Percentiles rank a stretch among this genome's conserved stretches.
Evolutionary conservation across 2,329 filamentous ascomycete species (phyloP).

Genomic region (Aspergillus ruber): DNA sequence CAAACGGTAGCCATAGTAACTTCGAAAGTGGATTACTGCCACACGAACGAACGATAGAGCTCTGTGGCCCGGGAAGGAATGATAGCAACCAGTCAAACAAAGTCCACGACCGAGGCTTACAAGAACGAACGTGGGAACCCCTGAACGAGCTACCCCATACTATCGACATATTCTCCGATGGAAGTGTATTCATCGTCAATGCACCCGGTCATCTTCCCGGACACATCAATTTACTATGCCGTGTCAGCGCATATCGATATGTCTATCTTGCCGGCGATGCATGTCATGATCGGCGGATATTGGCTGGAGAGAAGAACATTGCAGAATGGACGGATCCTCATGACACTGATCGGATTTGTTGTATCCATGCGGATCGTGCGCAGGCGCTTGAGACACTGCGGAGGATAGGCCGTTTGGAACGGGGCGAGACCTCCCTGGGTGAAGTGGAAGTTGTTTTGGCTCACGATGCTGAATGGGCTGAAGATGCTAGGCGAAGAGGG

Average conservation of each 20-base stretch:
- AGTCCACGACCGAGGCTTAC: not conserved
- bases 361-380: slow-evolving; percentile 22
- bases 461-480: slow-evolving; percentile 26
- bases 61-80: slow-evolving; percentile 1
- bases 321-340: slow-evolving; percentile 21
- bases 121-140: slow-evolving; percentile 10
- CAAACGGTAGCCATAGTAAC: slow-evolving; percentile 14
- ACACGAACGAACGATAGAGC: slow-evolving; percentile 16
- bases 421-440: slow-evolving; percentile 4
- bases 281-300: slow-evolving; percentile 25
- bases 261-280: slow-evolving; percentile 27
- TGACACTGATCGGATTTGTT: slow-evolving; percentile 17
- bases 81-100: not conserved
- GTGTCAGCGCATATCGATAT: slow-evolving; percentile 7
- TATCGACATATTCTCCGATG: slow-evolving; percentile 26
- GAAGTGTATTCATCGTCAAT: slow-evolving; percentile 22
- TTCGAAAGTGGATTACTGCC: slow-evolving; percentile 22
- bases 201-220: slow-evolving; percentile 27
- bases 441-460: slow-evolving; percentile 26
- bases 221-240: slow-evolving; percentile 26
- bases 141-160: slow-evolving; percentile 10
- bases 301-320: slow-evolving; percentile 24
- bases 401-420: slow-evolving; percentile 12
- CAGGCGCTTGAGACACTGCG: slow-evolving; percentile 15
- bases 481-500: not conserved